These are phyloP conservation scores for Penicillium canariense DNA, from an alignment of 495 filamentous ascomycete species.

Conservation along the genomic window DNA sequence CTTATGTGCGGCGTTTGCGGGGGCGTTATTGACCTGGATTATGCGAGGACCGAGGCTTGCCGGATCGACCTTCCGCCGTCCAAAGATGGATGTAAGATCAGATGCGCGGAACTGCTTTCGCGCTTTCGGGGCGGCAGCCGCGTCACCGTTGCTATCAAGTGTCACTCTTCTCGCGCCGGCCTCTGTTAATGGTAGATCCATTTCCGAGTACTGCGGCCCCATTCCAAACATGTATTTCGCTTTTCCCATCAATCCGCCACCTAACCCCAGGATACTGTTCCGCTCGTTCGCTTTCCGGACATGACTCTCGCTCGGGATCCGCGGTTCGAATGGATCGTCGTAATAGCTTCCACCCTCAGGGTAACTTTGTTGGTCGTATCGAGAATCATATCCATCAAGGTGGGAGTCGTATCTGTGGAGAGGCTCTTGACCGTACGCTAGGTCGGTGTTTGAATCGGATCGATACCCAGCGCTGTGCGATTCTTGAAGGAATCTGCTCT, in stretches of 20 bases:
- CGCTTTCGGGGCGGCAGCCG: slow-evolving; percentile 28
- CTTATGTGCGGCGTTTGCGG: slow-evolving; percentile 83
- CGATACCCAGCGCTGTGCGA: slow-evolving; percentile 30
- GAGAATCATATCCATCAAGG: neutral
- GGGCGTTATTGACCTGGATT: slow-evolving; percentile 96
- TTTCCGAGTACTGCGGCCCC: slow-evolving; percentile 90
- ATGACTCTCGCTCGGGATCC: slow-evolving; percentile 50
- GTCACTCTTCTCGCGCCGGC: slow-evolving; percentile 53
- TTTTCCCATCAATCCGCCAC: slow-evolving; percentile 80
- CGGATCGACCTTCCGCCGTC: slow-evolving; percentile 78
- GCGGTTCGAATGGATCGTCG: slow-evolving; percentile 54
- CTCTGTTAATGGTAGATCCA: slow-evolving; percentile 95
- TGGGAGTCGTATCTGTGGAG: slow-evolving; percentile 2
- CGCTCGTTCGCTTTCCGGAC: slow-evolving; percentile 65
- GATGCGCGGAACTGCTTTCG: slow-evolving; percentile 63
- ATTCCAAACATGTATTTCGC: slow-evolving; percentile 91
- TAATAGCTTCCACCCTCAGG: slow-evolving; percentile 42
- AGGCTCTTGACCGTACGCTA: neutral
- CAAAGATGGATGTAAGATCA: slow-evolving; percentile 94
- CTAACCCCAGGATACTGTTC: slow-evolving; percentile 82
- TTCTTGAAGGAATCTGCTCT: slow-evolving; percentile 9
- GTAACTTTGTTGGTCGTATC: neutral
- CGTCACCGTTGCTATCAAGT: slow-evolving; percentile 32
- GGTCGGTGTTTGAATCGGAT: slow-evolving; percentile 48
- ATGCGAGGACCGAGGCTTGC: slow-evolving; percentile 87